These are phyloP conservation scores for Monosporascus sp. DNA, from an alignment of 2,329 filamentous ascomycete genomes.

Conservation along the genomic window DNA sequence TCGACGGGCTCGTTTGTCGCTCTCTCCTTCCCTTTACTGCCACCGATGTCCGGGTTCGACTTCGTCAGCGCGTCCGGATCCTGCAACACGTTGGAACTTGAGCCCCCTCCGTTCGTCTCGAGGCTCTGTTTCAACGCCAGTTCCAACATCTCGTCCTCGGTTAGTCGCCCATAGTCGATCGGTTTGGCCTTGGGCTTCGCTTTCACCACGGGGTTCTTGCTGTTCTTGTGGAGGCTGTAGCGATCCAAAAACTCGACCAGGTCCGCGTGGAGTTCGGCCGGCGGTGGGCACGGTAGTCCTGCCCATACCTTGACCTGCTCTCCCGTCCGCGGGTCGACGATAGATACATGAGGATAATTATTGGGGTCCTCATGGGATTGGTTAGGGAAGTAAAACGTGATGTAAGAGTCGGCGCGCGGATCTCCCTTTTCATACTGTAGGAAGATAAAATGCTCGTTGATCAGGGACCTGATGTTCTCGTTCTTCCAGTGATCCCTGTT, in stretches of 20 bases:
- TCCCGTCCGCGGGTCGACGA: constrained; percentile 90
- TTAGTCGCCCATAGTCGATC: constrained; percentile 80
- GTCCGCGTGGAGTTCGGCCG: constrained; percentile 81
- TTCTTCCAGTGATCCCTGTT: constrained; percentile 98
- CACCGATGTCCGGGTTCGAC: constrained; percentile 40
- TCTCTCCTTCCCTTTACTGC: constrained; percentile 51
- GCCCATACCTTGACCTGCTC: constrained; percentile 98
- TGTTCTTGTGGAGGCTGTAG: constrained; percentile 82
- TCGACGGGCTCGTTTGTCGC: constrained; percentile 24
- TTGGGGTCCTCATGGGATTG: constrained; percentile 71
- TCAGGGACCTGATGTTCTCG: constrained; percentile 65
- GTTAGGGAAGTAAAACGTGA: constrained; percentile 80
- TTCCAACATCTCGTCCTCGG: constrained; percentile 94
- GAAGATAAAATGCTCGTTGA: constrained; percentile 92
- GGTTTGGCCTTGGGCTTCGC: constrained; percentile 66
- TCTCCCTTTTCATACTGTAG: constrained; percentile 90
- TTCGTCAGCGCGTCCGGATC: constrained; percentile 89
- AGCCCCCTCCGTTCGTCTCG: constrained; percentile 43
- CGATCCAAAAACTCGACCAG: constrained; percentile 95
- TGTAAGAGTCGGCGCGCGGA: constrained; percentile 69
- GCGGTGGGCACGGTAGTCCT: constrained; percentile 69
- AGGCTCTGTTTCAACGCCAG: constrained; percentile 89
- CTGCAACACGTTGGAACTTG: constrained; percentile 47
- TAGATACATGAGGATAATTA: constrained; percentile 92
- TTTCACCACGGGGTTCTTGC: constrained; percentile 87